These are phyloP conservation scores for Leccinum holopus DNA, from an alignment of 1,284 basidiomycete species.

Conservation along the genomic window DNA sequence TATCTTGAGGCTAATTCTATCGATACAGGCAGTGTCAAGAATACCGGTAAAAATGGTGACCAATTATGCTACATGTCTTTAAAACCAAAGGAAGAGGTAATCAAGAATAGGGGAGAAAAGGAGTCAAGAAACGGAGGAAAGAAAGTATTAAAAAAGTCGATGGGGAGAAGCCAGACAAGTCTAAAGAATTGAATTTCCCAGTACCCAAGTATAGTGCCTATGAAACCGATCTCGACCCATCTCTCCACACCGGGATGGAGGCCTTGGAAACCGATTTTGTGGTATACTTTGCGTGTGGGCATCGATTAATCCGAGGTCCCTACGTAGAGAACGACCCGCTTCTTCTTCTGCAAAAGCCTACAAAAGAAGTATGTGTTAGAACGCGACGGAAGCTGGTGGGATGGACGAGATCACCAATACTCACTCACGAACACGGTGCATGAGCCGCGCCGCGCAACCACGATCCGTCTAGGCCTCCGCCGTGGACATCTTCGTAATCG, in stretches of 20 bases:
- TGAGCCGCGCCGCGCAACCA: slow-evolving; percentile 47
- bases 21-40: not conserved
- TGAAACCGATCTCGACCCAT: slow-evolving; percentile 26
- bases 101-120: not conserved
- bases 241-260: slow-evolving; percentile 20
- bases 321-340: slow-evolving; percentile 51
- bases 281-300: slow-evolving; percentile 24
- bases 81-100: not conserved
- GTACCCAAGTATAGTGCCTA: slow-evolving; percentile 15
- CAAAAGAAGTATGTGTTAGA: not conserved
- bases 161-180: not conserved
- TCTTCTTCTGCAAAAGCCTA: slow-evolving; percentile 36
- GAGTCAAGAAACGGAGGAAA: not conserved
- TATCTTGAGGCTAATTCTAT: not conserved
- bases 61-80: slow-evolving; percentile 8
- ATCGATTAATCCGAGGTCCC: slow-evolving; percentile 29
- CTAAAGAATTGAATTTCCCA: slow-evolving; percentile 9
- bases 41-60: not conserved
- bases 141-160: not conserved
- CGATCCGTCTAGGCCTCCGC: slow-evolving; percentile 39
- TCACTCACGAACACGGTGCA: slow-evolving; percentile 43
- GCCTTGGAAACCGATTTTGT: slow-evolving; percentile 27
- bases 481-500: slow-evolving; percentile 55
- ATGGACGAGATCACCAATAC: slow-evolving; percentile 13
- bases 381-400: not conserved